Evolutionary conservation across 176 grass and related monocot species (phyloP).

Genomic region (Oryza glaberrima): DNA sequence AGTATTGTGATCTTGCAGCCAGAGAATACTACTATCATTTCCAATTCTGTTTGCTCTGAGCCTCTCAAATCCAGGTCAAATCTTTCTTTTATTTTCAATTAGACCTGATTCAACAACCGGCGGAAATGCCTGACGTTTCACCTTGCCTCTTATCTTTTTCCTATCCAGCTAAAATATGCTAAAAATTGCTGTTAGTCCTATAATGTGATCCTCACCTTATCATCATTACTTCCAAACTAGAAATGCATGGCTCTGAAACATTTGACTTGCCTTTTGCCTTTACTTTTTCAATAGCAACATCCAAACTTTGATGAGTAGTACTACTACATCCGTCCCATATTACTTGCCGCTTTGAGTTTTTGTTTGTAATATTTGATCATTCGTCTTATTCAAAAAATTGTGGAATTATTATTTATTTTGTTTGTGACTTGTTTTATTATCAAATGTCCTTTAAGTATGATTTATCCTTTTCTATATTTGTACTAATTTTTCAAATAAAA

Average conservation of each 20-base stretch:
- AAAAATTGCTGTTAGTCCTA: not conserved
- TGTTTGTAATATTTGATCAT: too few relatives aligned
- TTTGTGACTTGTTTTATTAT: too few relatives aligned
- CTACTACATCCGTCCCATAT: too few relatives aligned
- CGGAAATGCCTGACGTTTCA: not conserved
- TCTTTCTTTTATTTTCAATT: not conserved
- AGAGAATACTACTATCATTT: conserved; percentile 1
- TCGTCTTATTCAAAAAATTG: too few relatives aligned
- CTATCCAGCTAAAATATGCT: not conserved
- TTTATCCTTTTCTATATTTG: too few relatives aligned
- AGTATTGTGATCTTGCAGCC: conserved; percentile 27
- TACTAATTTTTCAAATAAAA: too few relatives aligned
- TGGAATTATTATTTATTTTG: too few relatives aligned
- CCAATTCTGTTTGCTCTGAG: conserved; percentile 6
- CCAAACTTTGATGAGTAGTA: conserved; percentile 18
- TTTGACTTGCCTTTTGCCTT: conserved; percentile 15
- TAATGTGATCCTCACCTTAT: not conserved
- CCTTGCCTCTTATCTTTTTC: not conserved
- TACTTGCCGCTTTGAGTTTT: too few relatives aligned
- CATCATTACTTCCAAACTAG: not conserved
- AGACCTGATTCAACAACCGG: not conserved
- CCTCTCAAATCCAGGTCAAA: conserved; percentile 10
- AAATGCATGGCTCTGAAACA: conserved; percentile 2
- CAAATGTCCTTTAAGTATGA: too few relatives aligned
- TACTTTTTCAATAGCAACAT: conserved; percentile 4